Conservation (phyloP, 345 rosid genomes). For the Pistacia atlantica region DNA sequence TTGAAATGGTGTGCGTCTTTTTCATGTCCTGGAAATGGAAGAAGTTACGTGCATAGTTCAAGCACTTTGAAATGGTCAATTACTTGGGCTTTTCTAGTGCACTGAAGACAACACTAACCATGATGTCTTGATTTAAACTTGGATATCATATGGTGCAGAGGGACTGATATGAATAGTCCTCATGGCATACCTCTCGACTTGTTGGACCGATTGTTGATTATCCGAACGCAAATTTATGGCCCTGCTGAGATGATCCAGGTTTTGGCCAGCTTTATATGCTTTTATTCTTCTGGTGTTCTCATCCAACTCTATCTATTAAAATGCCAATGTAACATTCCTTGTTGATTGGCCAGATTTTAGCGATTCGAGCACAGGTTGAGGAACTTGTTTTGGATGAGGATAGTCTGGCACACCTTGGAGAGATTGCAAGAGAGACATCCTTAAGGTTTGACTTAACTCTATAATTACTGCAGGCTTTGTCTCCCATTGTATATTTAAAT, state of each 20-base stretch:
- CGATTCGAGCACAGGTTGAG: slow-evolving; percentile 97
- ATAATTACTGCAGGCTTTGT: not conserved
- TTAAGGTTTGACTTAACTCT: slow-evolving; percentile 51
- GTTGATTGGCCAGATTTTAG: slow-evolving; percentile 68
- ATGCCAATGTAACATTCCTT: not conserved
- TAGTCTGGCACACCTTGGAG: slow-evolving; percentile 86
- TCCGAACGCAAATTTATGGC: slow-evolving; percentile 82
- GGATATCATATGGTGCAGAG: slow-evolving; percentile 54
- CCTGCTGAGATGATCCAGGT: slow-evolving; percentile 99
- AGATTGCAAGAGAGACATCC: slow-evolving; percentile 78
- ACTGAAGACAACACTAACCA: not conserved
- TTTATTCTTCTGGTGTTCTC: not conserved
- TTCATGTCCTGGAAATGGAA: too few relatives aligned
- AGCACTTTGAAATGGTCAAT: not conserved
- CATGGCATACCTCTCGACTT: slow-evolving; percentile 97
- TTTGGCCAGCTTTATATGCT: not conserved
- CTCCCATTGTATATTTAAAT: not conserved
- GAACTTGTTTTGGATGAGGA: slow-evolving; percentile 85
- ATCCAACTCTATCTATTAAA: not conserved
- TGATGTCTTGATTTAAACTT: slow-evolving; percentile 11
- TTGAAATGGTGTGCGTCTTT: too few relatives aligned
- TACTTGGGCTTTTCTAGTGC: not conserved
- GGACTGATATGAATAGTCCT: slow-evolving; percentile 96
- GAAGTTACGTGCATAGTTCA: too few relatives aligned
- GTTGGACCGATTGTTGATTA: slow-evolving; percentile 84